Conservation (phyloP, 2,329 filamentous ascomycete species). For the Xylaria sp. region DNA sequence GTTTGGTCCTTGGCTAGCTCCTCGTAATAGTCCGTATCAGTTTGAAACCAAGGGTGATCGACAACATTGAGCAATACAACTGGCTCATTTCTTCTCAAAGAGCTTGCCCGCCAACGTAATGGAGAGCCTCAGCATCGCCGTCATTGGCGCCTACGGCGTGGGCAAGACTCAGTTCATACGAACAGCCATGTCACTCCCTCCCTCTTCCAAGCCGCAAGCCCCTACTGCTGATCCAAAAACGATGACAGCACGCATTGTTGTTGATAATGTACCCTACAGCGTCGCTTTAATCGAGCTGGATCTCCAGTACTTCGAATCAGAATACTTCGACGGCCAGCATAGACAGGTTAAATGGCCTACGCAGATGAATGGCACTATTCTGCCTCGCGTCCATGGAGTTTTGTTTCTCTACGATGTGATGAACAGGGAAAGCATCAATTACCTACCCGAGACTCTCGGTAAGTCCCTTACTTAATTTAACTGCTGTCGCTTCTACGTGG, state of each 20-base stretch:
- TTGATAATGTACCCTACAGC: slow-evolving; percentile 63
- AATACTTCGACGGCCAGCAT: slow-evolving; percentile 64
- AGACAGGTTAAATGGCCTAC: slow-evolving; percentile 70
- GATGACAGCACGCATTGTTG: slow-evolving; percentile 61
- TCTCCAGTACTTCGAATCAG: slow-evolving; percentile 66
- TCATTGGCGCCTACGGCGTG: slow-evolving; percentile 69
- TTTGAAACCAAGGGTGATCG: slow-evolving; percentile 3
- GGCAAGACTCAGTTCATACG: slow-evolving; percentile 74
- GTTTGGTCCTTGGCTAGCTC: slow-evolving; percentile 11
- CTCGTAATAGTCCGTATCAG: background rate
- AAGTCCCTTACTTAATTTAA: slow-evolving; percentile 46
- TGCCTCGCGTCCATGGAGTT: slow-evolving; percentile 81
- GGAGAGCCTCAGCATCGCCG: slow-evolving; percentile 68
- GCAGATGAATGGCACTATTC: slow-evolving; percentile 70
- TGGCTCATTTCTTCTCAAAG: slow-evolving; percentile 14
- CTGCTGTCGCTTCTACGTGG: background rate
- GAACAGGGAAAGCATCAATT: slow-evolving; percentile 74
- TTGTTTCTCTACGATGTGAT: slow-evolving; percentile 88
- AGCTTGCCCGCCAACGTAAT: slow-evolving; percentile 46
- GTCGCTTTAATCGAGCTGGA: slow-evolving; percentile 71
- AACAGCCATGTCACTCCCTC: slow-evolving; percentile 61
- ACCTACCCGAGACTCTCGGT: slow-evolving; percentile 80
- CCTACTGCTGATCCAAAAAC: slow-evolving; percentile 59
- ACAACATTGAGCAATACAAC: background rate
- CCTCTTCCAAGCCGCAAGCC: slow-evolving; percentile 46